phyloP scores from a whole-genome alignment of 225 moss, liverwort and hornwort species.

The Polytrichum commune region DNA sequence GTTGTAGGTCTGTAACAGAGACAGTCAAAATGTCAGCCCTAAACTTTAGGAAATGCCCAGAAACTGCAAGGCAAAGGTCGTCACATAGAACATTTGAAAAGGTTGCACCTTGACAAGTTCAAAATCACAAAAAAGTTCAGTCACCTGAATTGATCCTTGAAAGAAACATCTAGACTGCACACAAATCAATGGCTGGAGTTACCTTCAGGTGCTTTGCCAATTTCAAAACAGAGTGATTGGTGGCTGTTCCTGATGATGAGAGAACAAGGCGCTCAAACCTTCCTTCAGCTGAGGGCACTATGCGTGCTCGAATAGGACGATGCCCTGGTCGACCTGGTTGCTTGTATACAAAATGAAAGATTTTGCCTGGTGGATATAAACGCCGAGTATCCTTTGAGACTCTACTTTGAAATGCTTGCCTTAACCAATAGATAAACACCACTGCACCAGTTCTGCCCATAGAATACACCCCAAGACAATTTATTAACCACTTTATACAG shows the following conservation, averaged over 20 bases:
- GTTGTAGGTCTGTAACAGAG: slow-evolving; percentile 18
- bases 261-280: slow-evolving; percentile 54
- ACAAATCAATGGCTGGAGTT: not conserved
- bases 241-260: slow-evolving; percentile 32
- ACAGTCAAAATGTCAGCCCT: no score
- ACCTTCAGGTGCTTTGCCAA: slow-evolving; percentile 51
- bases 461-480: not conserved
- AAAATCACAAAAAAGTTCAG: not conserved
- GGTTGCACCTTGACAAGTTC: not conserved
- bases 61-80: no score
- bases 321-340: slow-evolving; percentile 43
- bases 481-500: no score
- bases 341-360: slow-evolving; percentile 62
- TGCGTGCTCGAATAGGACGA: slow-evolving; percentile 48
- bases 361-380: slow-evolving; percentile 50
- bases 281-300: slow-evolving; percentile 37
- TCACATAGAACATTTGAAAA: not conserved
- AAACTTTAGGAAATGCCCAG: no score
- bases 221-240: slow-evolving; percentile 40
- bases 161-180: no score
- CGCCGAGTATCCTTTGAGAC: slow-evolving; percentile 24
- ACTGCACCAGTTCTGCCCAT: slow-evolving; percentile 38
- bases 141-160: no score
- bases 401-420: slow-evolving; percentile 25
- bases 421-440: slow-evolving; percentile 38